Percentiles rank a stretch among this genome's conserved stretches.
phyloP scores from a whole-genome alignment of 2,329 filamentous ascomycete species.

The Akanthomyces dipterigenus region DNA sequence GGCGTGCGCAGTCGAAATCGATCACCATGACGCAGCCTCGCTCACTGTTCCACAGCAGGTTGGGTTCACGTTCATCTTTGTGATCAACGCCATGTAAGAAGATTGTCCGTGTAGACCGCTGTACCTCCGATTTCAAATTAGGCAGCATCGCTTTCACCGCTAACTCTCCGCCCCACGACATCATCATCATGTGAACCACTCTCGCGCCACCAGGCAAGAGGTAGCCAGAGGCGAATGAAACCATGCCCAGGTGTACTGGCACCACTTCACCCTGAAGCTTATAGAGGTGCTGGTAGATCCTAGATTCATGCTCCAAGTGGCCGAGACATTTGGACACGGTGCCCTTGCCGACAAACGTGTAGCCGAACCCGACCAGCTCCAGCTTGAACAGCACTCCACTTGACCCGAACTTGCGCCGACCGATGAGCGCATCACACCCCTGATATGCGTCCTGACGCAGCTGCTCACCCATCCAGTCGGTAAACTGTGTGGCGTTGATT shows the following conservation, averaged over 20 bases:
- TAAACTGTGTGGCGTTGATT: too few relatives aligned
- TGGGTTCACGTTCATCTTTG: constrained; percentile 16
- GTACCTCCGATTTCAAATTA: constrained; percentile 3
- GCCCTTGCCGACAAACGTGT: too few relatives aligned
- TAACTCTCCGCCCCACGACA: constrained; percentile 19
- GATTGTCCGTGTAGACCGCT: constrained; percentile 14
- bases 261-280: constrained; percentile 17
- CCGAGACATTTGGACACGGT: background rate
- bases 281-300: constrained; percentile 16
- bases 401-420: too few relatives aligned
- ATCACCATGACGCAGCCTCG: constrained; percentile 17
- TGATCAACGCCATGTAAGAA: constrained; percentile 15
- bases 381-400: too few relatives aligned
- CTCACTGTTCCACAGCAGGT: constrained; percentile 19
- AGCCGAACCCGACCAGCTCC: too few relatives aligned
- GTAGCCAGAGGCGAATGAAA: constrained; percentile 12
- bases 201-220: constrained; percentile 14
- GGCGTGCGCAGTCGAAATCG: too few relatives aligned
- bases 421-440: too few relatives aligned
- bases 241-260: constrained; percentile 16
- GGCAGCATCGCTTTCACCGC: background rate
- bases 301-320: constrained; percentile 15
- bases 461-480: too few relatives aligned
- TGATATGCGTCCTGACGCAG: too few relatives aligned
- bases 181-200: constrained; percentile 19